Conservation (phyloP, 768 basidiomycete species). For the Mycena rosella region DNA sequence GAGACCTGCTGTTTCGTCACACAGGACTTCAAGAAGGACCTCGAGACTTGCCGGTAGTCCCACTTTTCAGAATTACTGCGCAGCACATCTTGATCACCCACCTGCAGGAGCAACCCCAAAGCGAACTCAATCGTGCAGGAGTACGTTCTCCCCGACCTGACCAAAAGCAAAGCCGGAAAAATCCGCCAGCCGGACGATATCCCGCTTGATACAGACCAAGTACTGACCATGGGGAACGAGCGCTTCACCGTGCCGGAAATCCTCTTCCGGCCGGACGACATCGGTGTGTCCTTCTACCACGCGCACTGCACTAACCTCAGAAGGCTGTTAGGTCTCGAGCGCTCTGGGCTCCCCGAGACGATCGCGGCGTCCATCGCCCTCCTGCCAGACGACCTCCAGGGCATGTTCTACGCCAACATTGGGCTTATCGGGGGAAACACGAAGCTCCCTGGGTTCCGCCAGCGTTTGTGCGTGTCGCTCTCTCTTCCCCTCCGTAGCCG, state of each 20-base stretch:
- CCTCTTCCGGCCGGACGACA: conserved; percentile 90
- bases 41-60: conserved; percentile 80
- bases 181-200: conserved; percentile 67
- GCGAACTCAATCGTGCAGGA: conserved; percentile 83
- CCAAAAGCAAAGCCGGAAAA: conserved; percentile 71
- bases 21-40: conserved; percentile 74
- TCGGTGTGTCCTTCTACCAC: conserved; percentile 68
- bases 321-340: conserved; percentile 72
- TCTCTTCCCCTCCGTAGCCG: conserved; percentile 29
- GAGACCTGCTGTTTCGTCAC: conserved; percentile 93
- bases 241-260: conserved; percentile 94
- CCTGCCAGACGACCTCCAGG: conserved; percentile 85
- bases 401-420: conserved; percentile 97
- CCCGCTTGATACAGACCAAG: conserved; percentile 68
- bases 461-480: conserved; percentile 74
- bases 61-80: not conserved
- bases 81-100: no score
- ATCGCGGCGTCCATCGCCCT: conserved; percentile 81
- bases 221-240: conserved; percentile 92
- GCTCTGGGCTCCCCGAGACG: conserved; percentile 82
- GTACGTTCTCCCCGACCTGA: conserved; percentile 92
- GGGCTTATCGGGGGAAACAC: conserved; percentile 89
- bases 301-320: conserved; percentile 22
- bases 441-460: conserved; percentile 78
- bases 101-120: conserved; percentile 64